Percentiles rank a stretch among this genome's conserved stretches.
Conservation (phyloP, 345 rosid species). For the Brassica carinata region DNA sequence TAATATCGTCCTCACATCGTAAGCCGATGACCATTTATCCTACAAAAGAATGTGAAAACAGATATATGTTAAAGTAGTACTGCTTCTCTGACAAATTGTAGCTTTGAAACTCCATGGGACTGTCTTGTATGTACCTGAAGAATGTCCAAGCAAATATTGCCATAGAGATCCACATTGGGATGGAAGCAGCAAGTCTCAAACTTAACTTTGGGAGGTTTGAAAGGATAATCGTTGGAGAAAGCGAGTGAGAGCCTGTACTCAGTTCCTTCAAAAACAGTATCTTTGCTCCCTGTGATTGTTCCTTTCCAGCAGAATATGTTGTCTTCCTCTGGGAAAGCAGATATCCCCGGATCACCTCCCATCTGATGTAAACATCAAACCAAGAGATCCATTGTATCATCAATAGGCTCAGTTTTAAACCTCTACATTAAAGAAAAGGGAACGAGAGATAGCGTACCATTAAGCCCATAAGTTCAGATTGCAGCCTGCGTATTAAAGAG, state of each 20-base stretch:
- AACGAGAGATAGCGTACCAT: constrained; percentile 56
- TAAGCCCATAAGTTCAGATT: constrained; percentile 87
- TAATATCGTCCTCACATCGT: constrained; percentile 83
- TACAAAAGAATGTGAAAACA: constrained; percentile 27
- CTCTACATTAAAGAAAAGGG: neutral
- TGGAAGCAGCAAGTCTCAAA: constrained; percentile 92
- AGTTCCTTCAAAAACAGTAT: constrained; percentile 87
- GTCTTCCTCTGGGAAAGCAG: constrained; percentile 95
- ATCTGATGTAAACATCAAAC: constrained; percentile 39
- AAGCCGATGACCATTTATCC: constrained; percentile 99
- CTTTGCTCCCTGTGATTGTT: constrained; percentile 51
- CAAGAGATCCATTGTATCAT: constrained; percentile 4
- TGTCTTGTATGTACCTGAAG: constrained; percentile 75
- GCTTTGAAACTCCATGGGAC: neutral
- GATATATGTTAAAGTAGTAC: neutral
- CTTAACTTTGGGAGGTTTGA: constrained; percentile 90
- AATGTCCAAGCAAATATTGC: constrained; percentile 92
- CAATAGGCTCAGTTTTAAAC: neutral
- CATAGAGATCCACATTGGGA: constrained; percentile 86
- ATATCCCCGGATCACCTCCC: constrained; percentile 87
- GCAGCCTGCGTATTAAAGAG: constrained; percentile 56
- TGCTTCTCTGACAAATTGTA: constrained; percentile 3
- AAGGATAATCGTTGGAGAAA: constrained; percentile 86
- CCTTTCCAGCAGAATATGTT: constrained; percentile 97
- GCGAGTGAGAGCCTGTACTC: constrained; percentile 74